Percentiles rank a stretch among this genome's conserved stretches.
Evolutionary conservation across 2,329 filamentous ascomycete genomes (phyloP).

Genomic region (Fusarium odoratissimum): DNA sequence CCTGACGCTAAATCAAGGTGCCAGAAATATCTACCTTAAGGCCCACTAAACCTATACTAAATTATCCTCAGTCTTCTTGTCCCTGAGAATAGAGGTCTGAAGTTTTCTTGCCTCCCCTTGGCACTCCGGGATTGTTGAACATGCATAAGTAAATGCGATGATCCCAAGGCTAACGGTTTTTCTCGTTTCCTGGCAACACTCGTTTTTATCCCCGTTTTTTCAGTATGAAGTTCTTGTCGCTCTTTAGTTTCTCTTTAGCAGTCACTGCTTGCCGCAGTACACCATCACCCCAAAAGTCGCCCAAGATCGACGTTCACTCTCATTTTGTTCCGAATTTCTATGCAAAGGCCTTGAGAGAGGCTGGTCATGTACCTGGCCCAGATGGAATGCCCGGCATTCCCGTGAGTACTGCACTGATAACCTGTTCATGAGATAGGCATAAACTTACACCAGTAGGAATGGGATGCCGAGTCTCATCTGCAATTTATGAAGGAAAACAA

Average conservation of each 20-base stretch:
- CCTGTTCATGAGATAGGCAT: accelerated
- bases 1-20: not conserved
- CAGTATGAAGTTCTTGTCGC: not conserved
- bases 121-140: too few species aligned
- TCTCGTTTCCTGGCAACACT: accelerated
- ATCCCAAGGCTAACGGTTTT: accelerated
- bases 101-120: not conserved
- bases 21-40: not conserved
- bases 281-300: not conserved
- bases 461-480: constrained; percentile 13
- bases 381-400: constrained; percentile 19
- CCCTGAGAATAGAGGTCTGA: accelerated
- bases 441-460: not conserved
- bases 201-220: accelerated
- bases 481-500: constrained; percentile 20
- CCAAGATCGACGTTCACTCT: constrained; percentile 16
- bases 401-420: accelerated
- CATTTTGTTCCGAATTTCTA: constrained; percentile 19
- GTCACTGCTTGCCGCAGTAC: constrained; percentile 2
- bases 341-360: constrained; percentile 3
- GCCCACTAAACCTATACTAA: accelerated
- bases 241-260: not conserved
- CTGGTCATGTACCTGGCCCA: not conserved
- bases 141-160: not conserved
- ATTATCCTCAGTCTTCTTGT: not conserved